Percentiles rank a stretch among this genome's conserved stretches.
phyloP scores from a whole-genome alignment of 2,329 filamentous ascomycete genomes.

The Torrubiella hemipterigena region DNA sequence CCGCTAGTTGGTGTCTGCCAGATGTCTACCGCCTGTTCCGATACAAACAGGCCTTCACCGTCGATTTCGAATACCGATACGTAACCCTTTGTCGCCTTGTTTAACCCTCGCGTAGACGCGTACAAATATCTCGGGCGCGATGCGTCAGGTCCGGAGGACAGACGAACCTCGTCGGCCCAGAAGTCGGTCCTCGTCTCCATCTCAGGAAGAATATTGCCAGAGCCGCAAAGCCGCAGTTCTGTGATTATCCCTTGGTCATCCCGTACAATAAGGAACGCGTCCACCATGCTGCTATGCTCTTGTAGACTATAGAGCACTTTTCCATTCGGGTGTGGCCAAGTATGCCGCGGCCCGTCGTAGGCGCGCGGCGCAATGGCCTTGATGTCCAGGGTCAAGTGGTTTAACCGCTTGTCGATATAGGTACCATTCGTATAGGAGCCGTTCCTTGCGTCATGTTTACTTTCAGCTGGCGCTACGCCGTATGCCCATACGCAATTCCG shows the following conservation, averaged over 20 bases:
- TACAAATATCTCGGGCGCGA: conserved; percentile 7
- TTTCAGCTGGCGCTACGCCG: conserved; percentile 1
- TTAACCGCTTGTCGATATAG: too few relatives aligned
- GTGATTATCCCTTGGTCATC: conserved; percentile 2
- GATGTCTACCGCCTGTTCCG: conserved; percentile 6
- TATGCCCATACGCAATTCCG: conserved; percentile 10
- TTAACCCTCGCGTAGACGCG: conserved; percentile 8
- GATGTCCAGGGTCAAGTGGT: conserved; percentile 1
- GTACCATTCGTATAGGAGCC: too few relatives aligned
- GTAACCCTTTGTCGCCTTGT: conserved; percentile 8
- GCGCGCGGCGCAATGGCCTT: conserved; percentile 7
- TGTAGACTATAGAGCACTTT: conserved; percentile 9
- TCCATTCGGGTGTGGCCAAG: conserved; percentile 10
- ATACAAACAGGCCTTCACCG: conserved; percentile 4
- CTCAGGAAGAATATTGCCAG: conserved; percentile 6
- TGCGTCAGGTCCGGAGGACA: conserved; percentile 5
- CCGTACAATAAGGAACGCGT: conserved; percentile 7
- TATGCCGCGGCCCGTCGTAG: conserved; percentile 9
- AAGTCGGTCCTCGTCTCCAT: conserved; percentile 2
- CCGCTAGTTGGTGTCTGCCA: conserved; percentile 10
- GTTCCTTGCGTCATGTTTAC: not conserved
- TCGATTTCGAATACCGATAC: conserved; percentile 8
- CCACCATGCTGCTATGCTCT: conserved; percentile 12
- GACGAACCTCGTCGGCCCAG: conserved; percentile 10
- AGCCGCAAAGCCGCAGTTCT: conserved; percentile 7